Evolutionary conservation across 192 early-diverging fungal species (phyloP).

Genomic region (Coemansia sp.): DNA sequence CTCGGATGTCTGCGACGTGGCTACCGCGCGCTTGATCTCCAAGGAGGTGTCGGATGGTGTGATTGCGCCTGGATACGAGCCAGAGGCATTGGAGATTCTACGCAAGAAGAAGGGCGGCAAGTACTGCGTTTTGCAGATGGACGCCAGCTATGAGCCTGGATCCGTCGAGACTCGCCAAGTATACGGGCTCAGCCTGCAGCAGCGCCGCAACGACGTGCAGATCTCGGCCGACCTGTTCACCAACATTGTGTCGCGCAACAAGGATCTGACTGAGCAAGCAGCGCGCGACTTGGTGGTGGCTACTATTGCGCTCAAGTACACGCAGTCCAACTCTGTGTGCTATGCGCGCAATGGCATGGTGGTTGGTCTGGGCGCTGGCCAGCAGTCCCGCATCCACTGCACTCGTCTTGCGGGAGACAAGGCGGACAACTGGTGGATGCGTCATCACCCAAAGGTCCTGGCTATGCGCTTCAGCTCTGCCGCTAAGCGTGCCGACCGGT

Average conservation of each 20-base stretch:
- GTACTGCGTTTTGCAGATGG: slow-evolving; percentile 95
- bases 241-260: slow-evolving; percentile 87
- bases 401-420: slow-evolving; percentile 99
- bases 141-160: slow-evolving; percentile 86
- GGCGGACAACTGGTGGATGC: slow-evolving; percentile 98
- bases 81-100: slow-evolving; percentile 88
- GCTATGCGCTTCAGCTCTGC: slow-evolving; percentile 83
- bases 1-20: slow-evolving; percentile 84
- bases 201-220: slow-evolving; percentile 87
- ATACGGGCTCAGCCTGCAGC: slow-evolving; percentile 89
- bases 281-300: slow-evolving; percentile 92
- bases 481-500: slow-evolving; percentile 92
- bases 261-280: slow-evolving; percentile 67
- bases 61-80: slow-evolving; percentile 89
- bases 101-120: slow-evolving; percentile 97
- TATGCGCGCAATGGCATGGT: slow-evolving; percentile 98
- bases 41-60: slow-evolving; percentile 98
- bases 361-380: slow-evolving; percentile 95
- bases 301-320: slow-evolving; percentile 98
- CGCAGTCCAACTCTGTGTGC: slow-evolving; percentile 98
- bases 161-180: slow-evolving; percentile 90
- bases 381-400: slow-evolving; percentile 99
- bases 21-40: slow-evolving; percentile 94
- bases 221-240: slow-evolving; percentile 79
- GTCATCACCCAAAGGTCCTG: slow-evolving; percentile 95